Base-by-base conservation (phyloP, 805 yeast species). In the Hanseniaspora thailandica region DNA sequence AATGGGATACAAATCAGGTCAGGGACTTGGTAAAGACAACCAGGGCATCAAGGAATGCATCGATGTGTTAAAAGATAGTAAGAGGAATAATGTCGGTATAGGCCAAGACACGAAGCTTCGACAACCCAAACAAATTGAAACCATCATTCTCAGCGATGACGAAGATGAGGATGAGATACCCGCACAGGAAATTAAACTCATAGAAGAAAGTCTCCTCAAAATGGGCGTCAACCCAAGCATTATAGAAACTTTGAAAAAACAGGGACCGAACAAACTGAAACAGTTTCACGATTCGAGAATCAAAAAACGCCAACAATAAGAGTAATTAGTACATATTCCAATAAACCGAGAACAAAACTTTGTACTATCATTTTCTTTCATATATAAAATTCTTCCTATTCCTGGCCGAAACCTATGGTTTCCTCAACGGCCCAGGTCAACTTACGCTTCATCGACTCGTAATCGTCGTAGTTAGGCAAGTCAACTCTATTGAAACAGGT, bases 401-500 rank as follows among this genome's bases (percentile, higher is more conserved):
- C 98, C 72, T 93, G 97, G 56, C 98, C 98, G 66, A 93, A 93
- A 47, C 99, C 99, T 66, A 93, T 93, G 15, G 99, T 93, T 71
- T 93, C 97, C 69, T 93, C 99, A 38, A 93, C 97, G 30, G 99
- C 99, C 67, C 90, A 76, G 34, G 95, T 84, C 62, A 93, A 76
- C 69, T 93, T 93, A 70, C 87, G 93, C 64, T 80, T 86, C 75
- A 93, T 71, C 51, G 85, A 75, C 51, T 84, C 96, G 66, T 77
- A 86, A 64, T 84, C 89, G 55, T 76, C 76, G 69, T 93, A 93
- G 55, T 94, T 95, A 39, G 99, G 99, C 64, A 93, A 76, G 72
- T 93, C 98, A 52, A 93, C 97, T 72, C 99, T 85, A 73, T 93
- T 93, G 79, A 93, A 93, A 76, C 99, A 90, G 2, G 99, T 93